phyloP scores from a whole-genome alignment of 306 rosid species.

The Pachyrhizus erosus region DNA sequence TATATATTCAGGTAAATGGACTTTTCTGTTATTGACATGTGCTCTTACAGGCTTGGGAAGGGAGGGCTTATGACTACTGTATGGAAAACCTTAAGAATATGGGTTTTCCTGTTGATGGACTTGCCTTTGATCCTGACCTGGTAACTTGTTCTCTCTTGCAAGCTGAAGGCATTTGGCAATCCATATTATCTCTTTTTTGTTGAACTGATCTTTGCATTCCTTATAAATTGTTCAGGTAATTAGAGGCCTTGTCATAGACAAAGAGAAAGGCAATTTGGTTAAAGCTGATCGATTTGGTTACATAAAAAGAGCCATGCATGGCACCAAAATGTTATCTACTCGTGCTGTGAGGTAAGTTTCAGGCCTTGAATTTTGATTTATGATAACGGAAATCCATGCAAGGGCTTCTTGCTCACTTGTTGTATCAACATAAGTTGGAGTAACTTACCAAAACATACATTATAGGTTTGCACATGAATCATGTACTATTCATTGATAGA shows the following conservation, averaged over 20 bases:
- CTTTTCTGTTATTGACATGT: constrained; percentile 33
- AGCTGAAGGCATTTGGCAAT: constrained; percentile 41
- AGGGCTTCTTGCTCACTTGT: constrained; percentile 7
- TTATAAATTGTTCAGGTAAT: constrained; percentile 71
- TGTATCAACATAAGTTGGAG: constrained; percentile 19
- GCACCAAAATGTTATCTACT: constrained; percentile 89
- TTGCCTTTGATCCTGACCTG: constrained; percentile 92
- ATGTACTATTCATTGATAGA: constrained; percentile 36
- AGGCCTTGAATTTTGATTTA: constrained; percentile 39
- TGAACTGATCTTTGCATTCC: constrained; percentile 34
- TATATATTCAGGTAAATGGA: constrained; percentile 20
- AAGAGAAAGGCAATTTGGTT: constrained; percentile 93
- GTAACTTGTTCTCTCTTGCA: constrained; percentile 54
- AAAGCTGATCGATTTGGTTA: constrained; percentile 98
- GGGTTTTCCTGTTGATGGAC: constrained; percentile 95
- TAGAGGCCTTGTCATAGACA: constrained; percentile 98
- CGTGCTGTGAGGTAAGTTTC: constrained; percentile 79
- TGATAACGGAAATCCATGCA: constrained; percentile 8
- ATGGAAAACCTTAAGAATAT: constrained; percentile 86
- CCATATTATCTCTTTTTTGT: constrained; percentile 29
- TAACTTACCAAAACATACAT: background rate
- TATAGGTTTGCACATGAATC: constrained; percentile 19
- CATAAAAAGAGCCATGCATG: constrained; percentile 95
- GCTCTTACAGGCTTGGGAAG: constrained; percentile 93
- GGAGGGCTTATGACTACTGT: constrained; percentile 96